phyloP scores from a whole-genome alignment of 2,329 filamentous ascomycete genomes.

The Botrytis tulipae region DNA sequence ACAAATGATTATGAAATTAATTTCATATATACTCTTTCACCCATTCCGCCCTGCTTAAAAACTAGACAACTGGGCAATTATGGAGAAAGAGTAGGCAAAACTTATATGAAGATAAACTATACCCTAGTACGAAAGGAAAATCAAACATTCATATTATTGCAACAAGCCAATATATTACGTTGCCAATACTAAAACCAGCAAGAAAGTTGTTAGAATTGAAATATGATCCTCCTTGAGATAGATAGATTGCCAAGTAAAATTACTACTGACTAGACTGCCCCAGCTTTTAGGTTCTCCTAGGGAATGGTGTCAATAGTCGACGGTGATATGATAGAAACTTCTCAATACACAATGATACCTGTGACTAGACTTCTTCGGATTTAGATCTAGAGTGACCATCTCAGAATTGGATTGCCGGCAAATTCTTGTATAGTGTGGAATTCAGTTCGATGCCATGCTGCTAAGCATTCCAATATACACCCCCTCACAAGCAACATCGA shows the following conservation, averaged over 20 bases:
- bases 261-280: not conserved
- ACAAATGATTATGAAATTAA: not conserved
- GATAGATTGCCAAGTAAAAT: not conserved
- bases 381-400: not conserved
- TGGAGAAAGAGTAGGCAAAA: not conserved
- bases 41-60: not conserved
- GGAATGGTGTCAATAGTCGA: not conserved
- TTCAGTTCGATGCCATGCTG: not conserved
- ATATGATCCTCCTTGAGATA: not conserved
- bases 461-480: not conserved
- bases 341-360: not conserved
- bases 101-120: fast-evolving
- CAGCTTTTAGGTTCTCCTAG: not conserved
- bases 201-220: not conserved
- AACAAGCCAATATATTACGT: not conserved
- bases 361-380: not conserved
- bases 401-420: not conserved
- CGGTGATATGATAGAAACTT: too few relatives aligned
- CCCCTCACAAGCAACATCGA: not conserved
- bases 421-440: not conserved
- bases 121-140: not conserved
- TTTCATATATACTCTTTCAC: not conserved
- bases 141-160: not conserved
- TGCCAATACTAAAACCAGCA: not conserved
- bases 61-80: not conserved